phyloP scores from a whole-genome alignment of 257 asterid genomes.

The Nemophila menziesii region DNA sequence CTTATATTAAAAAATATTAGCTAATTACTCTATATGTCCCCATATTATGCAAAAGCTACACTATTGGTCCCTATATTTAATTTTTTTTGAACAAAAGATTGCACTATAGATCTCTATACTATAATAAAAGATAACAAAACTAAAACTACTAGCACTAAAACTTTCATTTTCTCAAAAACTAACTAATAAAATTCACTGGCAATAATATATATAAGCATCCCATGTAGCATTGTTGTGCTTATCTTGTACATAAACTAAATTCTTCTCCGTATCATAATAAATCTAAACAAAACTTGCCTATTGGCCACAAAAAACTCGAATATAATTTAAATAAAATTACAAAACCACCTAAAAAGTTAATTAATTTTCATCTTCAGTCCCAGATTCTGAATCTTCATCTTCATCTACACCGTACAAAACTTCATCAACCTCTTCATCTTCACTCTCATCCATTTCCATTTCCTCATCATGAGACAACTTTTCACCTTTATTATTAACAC shows the following conservation, averaged over 20 bases:
- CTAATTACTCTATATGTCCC: no score
- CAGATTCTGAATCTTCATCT: conserved; percentile 55
- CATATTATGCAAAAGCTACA: no score
- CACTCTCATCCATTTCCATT: conserved; percentile 43
- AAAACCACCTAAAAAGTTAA: not conserved
- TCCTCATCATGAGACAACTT: conserved; percentile 19
- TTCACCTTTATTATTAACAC: conserved; percentile 18
- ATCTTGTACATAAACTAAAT: not conserved
- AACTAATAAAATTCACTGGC: not conserved
- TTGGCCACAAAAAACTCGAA: no score
- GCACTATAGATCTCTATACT: no score
- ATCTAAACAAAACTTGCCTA: no score
- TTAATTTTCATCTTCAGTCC: conserved; percentile 54
- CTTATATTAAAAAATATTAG: no score
- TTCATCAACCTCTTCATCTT: conserved; percentile 76
- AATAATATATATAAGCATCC: no score
- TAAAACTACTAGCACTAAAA: not conserved
- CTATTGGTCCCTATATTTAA: no score
- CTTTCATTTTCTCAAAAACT: not conserved
- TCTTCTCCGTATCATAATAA: not conserved
- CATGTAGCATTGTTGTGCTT: not conserved
- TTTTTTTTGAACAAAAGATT: no score
- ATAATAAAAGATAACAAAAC: no score
- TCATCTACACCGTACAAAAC: conserved; percentile 59
- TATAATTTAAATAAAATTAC: not conserved